Evolutionary conservation across 306 rosid genomes (phyloP).

Genomic region (Medicago lupulina): DNA sequence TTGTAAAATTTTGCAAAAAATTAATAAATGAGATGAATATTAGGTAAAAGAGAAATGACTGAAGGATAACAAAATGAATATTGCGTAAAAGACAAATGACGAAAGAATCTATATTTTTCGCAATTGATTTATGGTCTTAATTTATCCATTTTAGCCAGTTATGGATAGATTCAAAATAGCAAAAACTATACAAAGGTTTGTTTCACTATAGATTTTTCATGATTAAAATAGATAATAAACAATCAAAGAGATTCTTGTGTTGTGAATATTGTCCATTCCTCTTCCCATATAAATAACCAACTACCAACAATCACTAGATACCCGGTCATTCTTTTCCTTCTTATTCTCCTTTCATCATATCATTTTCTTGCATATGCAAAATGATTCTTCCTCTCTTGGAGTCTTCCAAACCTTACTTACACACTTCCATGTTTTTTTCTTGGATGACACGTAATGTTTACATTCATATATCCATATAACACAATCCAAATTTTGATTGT

Average conservation of each 20-base stretch:
- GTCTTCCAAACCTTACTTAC: neutral
- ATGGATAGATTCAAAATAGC: no score
- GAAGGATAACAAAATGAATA: no score
- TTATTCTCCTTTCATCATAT: neutral
- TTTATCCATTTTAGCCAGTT: no score
- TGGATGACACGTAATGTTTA: neutral
- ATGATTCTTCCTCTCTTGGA: constrained; percentile 34
- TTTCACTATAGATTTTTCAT: constrained; percentile 30
- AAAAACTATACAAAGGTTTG: neutral
- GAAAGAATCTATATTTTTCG: no score
- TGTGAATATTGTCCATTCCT: constrained; percentile 33
- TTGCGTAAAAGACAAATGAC: no score
- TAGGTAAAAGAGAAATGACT: no score
- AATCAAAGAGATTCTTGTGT: neutral
- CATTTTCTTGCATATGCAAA: constrained; percentile 18
- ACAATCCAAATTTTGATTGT: constrained; percentile 1
- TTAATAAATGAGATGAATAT: no score
- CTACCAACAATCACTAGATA: constrained; percentile 5
- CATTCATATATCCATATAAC: constrained; percentile 6
- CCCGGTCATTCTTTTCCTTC: constrained; percentile 6
- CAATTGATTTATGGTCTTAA: no score
- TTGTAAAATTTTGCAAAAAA: no score
- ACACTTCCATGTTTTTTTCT: constrained; percentile 29
- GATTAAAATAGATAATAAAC: neutral
- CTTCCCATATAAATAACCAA: constrained; percentile 34